A percentile compares a stretch with the other conserved stretches of the same genome.
These are phyloP conservation scores for Populus nigra DNA, from an alignment of 345 rosid genomes.

Conservation along the genomic window DNA sequence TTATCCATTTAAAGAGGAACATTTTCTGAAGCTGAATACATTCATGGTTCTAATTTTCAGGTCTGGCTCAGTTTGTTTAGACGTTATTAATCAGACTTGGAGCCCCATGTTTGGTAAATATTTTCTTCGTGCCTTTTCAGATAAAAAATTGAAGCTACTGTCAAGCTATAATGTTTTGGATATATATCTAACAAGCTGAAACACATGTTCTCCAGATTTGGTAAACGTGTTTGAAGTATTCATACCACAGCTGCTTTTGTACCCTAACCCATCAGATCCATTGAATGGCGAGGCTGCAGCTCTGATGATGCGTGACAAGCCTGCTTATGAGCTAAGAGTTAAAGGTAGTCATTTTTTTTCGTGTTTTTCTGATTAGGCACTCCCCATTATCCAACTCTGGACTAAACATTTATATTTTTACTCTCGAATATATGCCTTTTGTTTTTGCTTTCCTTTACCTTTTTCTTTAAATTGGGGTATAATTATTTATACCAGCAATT, in stretches of 20 bases:
- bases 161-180: not conserved
- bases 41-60: slow-evolving; percentile 30
- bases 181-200: slow-evolving; percentile 14
- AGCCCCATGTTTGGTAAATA: slow-evolving; percentile 66
- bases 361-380: not conserved
- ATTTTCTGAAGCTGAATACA: slow-evolving; percentile 3
- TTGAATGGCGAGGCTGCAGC: slow-evolving; percentile 99
- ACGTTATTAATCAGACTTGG: slow-evolving; percentile 90
- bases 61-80: slow-evolving; percentile 83
- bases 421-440: not conserved
- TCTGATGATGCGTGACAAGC: slow-evolving; percentile 42
- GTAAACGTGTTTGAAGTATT: slow-evolving; percentile 91
- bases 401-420: not conserved
- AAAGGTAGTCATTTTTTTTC: slow-evolving; percentile 38
- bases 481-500: not conserved
- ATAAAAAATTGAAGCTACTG: not conserved
- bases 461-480: not conserved
- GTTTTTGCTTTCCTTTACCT: not conserved
- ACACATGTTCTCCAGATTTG: slow-evolving; percentile 53
- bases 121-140: not conserved
- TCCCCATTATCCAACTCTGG: not conserved
- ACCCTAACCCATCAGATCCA: slow-evolving; percentile 94
- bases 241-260: slow-evolving; percentile 94
- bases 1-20: slow-evolving; percentile 13
- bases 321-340: slow-evolving; percentile 57